These are phyloP conservation scores for Lactarius hatsudake DNA, from an alignment of 768 basidiomycete species.

Conservation along the genomic window DNA sequence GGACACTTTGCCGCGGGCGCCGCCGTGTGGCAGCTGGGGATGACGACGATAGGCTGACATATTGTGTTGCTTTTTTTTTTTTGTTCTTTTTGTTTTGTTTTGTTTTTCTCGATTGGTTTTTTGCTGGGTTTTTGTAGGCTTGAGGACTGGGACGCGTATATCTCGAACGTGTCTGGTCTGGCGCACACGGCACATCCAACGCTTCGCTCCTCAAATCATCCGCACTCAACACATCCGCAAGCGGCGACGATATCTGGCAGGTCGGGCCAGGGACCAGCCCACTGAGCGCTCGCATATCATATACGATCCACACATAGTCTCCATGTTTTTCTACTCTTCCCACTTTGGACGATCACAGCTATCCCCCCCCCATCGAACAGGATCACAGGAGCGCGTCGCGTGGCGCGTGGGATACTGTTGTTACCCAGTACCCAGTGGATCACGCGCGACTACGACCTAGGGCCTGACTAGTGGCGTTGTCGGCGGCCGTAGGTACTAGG, in stretches of 20 bases:
- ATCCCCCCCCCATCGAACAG: not conserved
- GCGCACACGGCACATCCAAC: constrained; percentile 9
- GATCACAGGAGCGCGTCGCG: not conserved
- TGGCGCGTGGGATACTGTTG: not conserved
- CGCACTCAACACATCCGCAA: not conserved
- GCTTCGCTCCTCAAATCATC: not conserved
- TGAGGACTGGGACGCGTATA: constrained; percentile 27
- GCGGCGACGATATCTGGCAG: constrained; percentile 2
- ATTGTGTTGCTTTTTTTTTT: not conserved
- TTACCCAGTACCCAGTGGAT: too few relatives aligned
- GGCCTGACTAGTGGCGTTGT: not conserved
- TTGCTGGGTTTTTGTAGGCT: constrained; percentile 12
- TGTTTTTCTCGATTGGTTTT: not conserved
- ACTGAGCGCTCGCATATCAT: not conserved
- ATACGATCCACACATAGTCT: too few relatives aligned
- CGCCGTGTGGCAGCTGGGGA: not conserved
- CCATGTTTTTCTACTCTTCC: not conserved
- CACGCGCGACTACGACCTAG: not conserved
- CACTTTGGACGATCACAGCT: not conserved
- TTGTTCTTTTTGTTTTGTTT: not conserved
- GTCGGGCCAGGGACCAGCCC: constrained; percentile 14
- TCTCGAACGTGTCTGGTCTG: constrained; percentile 23
- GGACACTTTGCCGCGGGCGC: not conserved
- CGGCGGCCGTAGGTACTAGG: not conserved
- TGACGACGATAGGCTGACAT: not conserved